Percentiles rank a stretch among this genome's conserved stretches.
Evolutionary conservation across 1,284 basidiomycete species (phyloP).

Genomic region (Irpex sp.): DNA sequence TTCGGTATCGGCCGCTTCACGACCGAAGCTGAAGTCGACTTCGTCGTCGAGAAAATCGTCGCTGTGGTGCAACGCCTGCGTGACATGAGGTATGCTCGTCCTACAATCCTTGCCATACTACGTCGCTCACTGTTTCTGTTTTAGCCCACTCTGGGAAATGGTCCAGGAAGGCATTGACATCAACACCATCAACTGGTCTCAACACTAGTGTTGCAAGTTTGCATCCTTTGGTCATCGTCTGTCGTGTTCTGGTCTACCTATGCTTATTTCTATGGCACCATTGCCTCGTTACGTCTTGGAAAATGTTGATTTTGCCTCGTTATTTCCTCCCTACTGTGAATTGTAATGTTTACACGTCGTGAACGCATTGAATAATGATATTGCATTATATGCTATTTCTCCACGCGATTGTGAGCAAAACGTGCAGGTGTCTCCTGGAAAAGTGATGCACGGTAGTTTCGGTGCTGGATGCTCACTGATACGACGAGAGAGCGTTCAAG

Average conservation of each 20-base stretch:
- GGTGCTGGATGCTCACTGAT: too few species aligned
- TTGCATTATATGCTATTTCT: neutral
- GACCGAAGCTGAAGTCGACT: constrained; percentile 96
- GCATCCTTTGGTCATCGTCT: neutral
- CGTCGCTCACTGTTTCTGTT: constrained; percentile 5
- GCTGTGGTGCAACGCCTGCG: constrained; percentile 75
- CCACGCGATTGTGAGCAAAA: neutral
- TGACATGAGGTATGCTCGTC: constrained; percentile 60
- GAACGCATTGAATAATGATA: neutral
- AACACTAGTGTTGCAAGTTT: constrained; percentile 30
- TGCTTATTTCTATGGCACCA: neutral
- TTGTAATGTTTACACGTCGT: constrained; percentile 7
- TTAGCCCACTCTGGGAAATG: constrained; percentile 95
- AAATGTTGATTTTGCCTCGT: neutral
- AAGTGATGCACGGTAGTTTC: too few species aligned
- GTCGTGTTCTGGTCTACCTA: neutral
- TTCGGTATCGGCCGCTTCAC: constrained; percentile 99
- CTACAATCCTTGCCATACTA: neutral
- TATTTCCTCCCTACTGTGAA: constrained; percentile 9
- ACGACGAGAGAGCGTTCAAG: too few species aligned
- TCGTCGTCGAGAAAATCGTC: constrained; percentile 88
- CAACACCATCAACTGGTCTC: constrained; percentile 90
- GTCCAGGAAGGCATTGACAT: constrained; percentile 97
- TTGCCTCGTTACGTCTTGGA: neutral
- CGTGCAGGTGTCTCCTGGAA: too few species aligned